These are phyloP conservation scores for Cladosporium sp. DNA, from an alignment of 2,329 filamentous ascomycete genomes.

Conservation along the genomic window DNA sequence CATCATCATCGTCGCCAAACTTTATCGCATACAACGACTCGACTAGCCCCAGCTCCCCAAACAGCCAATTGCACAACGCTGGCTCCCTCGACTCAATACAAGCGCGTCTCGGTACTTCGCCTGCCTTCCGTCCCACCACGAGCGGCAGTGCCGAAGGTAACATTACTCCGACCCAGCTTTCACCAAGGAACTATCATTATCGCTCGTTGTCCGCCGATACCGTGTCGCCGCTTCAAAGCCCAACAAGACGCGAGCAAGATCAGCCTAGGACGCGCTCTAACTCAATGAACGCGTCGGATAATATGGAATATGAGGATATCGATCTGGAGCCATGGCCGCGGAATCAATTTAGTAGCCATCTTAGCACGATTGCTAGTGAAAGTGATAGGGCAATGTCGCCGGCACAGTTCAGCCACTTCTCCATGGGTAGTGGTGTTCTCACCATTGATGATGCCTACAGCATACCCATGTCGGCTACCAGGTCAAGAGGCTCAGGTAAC, in stretches of 20 bases:
- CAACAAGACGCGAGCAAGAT: constrained; percentile 32
- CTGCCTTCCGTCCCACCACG: constrained; percentile 26
- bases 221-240: constrained; percentile 37
- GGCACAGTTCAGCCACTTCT: constrained; percentile 37
- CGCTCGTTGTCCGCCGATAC: constrained; percentile 32
- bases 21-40: constrained; percentile 17
- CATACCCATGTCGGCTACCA: constrained; percentile 29
- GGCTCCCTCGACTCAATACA: constrained; percentile 38
- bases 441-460: constrained; percentile 36
- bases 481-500: constrained; percentile 12
- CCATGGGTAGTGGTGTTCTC: constrained; percentile 36
- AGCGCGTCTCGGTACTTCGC: constrained; percentile 31
- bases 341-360: constrained; percentile 35
- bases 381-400: constrained; percentile 34
- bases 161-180: constrained; percentile 30
- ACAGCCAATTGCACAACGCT: constrained; percentile 20
- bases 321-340: constrained; percentile 36
- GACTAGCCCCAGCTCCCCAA: constrained; percentile 24
- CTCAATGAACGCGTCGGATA: constrained; percentile 20
- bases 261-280: constrained; percentile 3
- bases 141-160: constrained; percentile 28
- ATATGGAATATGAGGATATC: constrained; percentile 34
- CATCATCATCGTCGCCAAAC: constrained; percentile 35
- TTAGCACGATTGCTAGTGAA: constrained; percentile 42
- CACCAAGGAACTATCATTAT: constrained; percentile 24